Percentiles rank a stretch among this genome's conserved stretches.
phyloP scores from a whole-genome alignment of 2,329 filamentous ascomycete genomes.

The Colletotrichum zoysiae region DNA sequence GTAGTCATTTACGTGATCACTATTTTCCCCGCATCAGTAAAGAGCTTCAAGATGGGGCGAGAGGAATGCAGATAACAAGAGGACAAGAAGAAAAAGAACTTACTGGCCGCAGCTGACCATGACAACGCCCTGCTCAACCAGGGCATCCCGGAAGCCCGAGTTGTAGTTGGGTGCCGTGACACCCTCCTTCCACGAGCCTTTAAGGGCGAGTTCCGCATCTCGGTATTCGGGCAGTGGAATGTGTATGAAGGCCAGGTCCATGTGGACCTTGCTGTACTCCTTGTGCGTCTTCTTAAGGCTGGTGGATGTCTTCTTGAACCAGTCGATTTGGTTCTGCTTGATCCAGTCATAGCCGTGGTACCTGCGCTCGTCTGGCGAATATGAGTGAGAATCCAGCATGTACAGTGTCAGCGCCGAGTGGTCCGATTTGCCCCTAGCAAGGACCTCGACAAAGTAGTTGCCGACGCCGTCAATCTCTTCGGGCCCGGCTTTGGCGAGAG shows the following conservation, averaged over 20 bases:
- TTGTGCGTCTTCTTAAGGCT: constrained; percentile 81
- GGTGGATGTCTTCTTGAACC: constrained; percentile 87
- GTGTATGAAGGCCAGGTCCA: constrained; percentile 97
- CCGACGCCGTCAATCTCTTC: constrained; percentile 89
- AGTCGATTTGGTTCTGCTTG: constrained; percentile 92
- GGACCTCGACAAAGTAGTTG: constrained; percentile 93
- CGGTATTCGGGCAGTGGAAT: constrained; percentile 94
- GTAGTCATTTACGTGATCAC: constrained; percentile 97
- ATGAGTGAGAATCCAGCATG: constrained; percentile 91
- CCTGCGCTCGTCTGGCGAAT: constrained; percentile 88
- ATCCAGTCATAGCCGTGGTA: constrained; percentile 98
- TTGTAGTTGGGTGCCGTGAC: constrained; percentile 92
- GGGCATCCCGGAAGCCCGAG: constrained; percentile 89
- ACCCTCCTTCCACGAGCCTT: constrained; percentile 83
- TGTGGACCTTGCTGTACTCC: constrained; percentile 90
- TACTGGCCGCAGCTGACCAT: constrained; percentile 94
- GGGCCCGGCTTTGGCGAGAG: constrained; percentile 86
- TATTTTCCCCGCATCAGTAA: constrained; percentile 47
- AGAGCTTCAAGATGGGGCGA: not conserved
- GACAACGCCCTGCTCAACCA: constrained; percentile 86
- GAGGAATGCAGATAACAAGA: not conserved
- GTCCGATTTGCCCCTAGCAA: constrained; percentile 81
- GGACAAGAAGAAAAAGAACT: constrained; percentile 52
- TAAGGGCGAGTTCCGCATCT: constrained; percentile 67
- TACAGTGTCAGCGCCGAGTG: constrained; percentile 97